Evolutionary conservation across 768 basidiomycete species (phyloP), one percentile per base, ranked within the genome.

Genomic region (Pleurotus tuoliensis): DNA sequence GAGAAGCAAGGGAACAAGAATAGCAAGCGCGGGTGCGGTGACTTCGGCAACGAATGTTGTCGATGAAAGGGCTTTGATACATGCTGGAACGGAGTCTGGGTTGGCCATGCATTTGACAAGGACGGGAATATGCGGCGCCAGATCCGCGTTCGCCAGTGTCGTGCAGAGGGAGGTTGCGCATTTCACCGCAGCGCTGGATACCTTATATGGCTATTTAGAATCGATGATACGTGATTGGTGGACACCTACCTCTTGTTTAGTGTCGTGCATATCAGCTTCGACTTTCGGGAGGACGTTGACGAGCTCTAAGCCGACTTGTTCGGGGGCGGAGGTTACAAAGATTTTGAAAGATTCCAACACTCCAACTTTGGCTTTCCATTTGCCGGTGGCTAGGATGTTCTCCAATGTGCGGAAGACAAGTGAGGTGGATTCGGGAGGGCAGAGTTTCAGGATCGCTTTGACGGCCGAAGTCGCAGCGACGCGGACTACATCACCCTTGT

Each of bases 21-120:
- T 94, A 13, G 96, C 96, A 27, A 98, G 82, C 9, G 95, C 93
- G n/a, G 96, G 95, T 0, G 93, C 86, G 20, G 90, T 97, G 63
- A 98, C 93, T 74, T 98, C 96, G 52, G 95, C 91, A 58, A 98
- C 96, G 62, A 98, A 98, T 13, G 96, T 98, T 15, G 93, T 94
- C 59, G 86, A 92, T 3, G 95, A 96, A 9, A 98, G 80, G 16
- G 92, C 84, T 76, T 98, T 98, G 81, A 98, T 94, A 64, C 94
- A 96, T 27, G 86, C 85, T 4, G 94, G 84, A 13, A 97, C 94
- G 25, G 90, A 80, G 58, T 87, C 84, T 2, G 96, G 92, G 65
- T 92, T 84, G 47, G 88, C 82, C 95, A 98, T 98, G 72, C 92
- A 93, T 71, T 92, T 90, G 56, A 98, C 94, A 60, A 98, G 85